A percentile compares a stretch with the other conserved stretches of the same genome.
phyloP scores from a whole-genome alignment of 208 protist genomes.

The Crithidia sp. region DNA sequence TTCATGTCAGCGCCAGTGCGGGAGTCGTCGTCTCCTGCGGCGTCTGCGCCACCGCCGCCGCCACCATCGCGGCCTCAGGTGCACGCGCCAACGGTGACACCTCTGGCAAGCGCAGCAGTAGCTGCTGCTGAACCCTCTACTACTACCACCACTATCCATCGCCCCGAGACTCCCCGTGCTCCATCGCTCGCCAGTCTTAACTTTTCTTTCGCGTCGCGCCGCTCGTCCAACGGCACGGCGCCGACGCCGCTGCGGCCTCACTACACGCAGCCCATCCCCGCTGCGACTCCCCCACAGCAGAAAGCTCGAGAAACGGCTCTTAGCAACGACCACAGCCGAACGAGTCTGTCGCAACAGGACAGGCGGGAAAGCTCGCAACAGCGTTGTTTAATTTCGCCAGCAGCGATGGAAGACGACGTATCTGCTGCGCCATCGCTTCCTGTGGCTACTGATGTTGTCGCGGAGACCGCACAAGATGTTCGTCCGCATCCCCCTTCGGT shows the following conservation, averaged over 20 bases:
- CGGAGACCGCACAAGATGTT: background rate
- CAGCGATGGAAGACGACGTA: background rate
- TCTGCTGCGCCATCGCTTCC: background rate
- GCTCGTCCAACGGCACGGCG: background rate
- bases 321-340: too few species aligned
- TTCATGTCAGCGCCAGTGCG: background rate
- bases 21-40: background rate
- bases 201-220: background rate
- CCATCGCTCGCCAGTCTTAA: background rate
- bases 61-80: background rate
- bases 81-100: background rate
- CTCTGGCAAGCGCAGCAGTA: background rate
- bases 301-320: too few species aligned
- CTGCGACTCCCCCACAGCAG: background rate
- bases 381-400: constrained; percentile 12
- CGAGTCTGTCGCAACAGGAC: background rate
- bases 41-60: background rate
- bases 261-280: constrained; percentile 9
- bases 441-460: too few species aligned
- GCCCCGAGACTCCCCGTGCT: background rate
- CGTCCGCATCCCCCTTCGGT: background rate
- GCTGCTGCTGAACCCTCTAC: background rate
- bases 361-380: constrained; percentile 8
- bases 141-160: background rate
- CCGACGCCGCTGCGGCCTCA: background rate